These are phyloP conservation scores for Calocybe indica DNA, from an alignment of 768 basidiomycete species.

Conservation along the genomic window DNA sequence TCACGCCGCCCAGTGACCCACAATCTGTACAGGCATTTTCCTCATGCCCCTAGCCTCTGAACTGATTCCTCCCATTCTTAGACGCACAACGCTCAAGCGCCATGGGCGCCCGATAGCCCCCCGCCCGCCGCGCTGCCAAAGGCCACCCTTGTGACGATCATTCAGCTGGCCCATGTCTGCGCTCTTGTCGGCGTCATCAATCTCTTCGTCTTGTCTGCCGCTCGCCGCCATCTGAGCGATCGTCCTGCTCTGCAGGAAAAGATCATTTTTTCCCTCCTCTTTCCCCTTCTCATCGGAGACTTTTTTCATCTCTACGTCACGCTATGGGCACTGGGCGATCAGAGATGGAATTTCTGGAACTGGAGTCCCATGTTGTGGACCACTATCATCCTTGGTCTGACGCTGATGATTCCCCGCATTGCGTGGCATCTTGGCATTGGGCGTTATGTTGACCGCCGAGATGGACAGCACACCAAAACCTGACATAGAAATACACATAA, in stretches of 20 bases:
- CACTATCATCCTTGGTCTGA: conserved; percentile 57
- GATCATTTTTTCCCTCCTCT: conserved; percentile 55
- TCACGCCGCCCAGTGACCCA: conserved; percentile 42
- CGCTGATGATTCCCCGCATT: conserved; percentile 61
- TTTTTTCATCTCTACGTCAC: conserved; percentile 61
- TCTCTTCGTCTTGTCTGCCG: conserved; percentile 56
- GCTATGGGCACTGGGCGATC: conserved; percentile 71
- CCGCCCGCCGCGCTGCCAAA: conserved; percentile 47
- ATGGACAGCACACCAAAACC: conserved; percentile 28
- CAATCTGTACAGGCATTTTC: conserved; percentile 36
- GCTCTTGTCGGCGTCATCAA: conserved; percentile 70
- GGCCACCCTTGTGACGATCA: conserved; percentile 63
- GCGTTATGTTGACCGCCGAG: conserved; percentile 63
- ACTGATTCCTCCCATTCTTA: conserved; percentile 18
- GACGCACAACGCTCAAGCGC: conserved; percentile 73
- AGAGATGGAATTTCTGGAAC: conserved; percentile 49
- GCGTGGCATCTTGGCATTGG: conserved; percentile 75
- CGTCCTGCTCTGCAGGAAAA: conserved; percentile 69
- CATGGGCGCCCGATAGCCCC: conserved; percentile 48
- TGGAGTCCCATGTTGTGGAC: conserved; percentile 72
- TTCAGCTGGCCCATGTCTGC: conserved; percentile 76
- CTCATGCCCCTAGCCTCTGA: neutral
- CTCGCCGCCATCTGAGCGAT: conserved; percentile 50
- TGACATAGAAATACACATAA: neutral
- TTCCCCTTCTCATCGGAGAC: conserved; percentile 67